Evolutionary conservation across 78 protist genomes (phyloP).

Genomic region (Diacronema lutheri): DNA sequence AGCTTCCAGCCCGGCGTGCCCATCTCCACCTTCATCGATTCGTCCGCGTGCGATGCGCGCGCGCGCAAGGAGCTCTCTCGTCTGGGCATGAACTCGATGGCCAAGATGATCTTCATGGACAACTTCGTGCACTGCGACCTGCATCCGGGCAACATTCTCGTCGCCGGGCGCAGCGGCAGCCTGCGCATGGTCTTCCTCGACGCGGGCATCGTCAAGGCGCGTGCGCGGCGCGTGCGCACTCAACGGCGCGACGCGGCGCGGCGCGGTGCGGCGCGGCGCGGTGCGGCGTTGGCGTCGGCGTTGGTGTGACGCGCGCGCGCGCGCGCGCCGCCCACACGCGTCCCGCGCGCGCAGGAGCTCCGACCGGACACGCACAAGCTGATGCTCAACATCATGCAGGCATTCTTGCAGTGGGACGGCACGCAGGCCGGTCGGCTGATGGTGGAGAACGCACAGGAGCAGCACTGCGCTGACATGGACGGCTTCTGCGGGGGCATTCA

Average conservation of each 20-base stretch:
- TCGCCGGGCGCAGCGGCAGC: neutral
- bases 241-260: too few species aligned
- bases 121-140: slow-evolving; percentile 42
- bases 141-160: slow-evolving; percentile 59
- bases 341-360: neutral
- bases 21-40: neutral
- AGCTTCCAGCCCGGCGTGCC: neutral
- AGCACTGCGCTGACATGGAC: neutral
- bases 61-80: neutral
- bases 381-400: neutral
- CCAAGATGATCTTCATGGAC: slow-evolving; percentile 43
- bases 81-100: slow-evolving; percentile 3
- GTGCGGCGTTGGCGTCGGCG: too few species aligned
- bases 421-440: slow-evolving; percentile 16
- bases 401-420: slow-evolving; percentile 30
- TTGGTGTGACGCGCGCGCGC: neutral
- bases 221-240: too few species aligned
- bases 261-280: too few species aligned
- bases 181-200: slow-evolving; percentile 21
- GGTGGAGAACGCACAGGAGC: neutral
- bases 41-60: neutral
- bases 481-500: neutral
- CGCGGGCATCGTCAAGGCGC: slow-evolving; percentile 38
- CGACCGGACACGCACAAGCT: neutral
- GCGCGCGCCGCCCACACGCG: neutral